A percentile compares a stretch with the other conserved stretches of the same genome.
These are phyloP conservation scores for Nakazawaea wickerhamii DNA, from an alignment of 805 yeast species.

Conservation along the genomic window DNA sequence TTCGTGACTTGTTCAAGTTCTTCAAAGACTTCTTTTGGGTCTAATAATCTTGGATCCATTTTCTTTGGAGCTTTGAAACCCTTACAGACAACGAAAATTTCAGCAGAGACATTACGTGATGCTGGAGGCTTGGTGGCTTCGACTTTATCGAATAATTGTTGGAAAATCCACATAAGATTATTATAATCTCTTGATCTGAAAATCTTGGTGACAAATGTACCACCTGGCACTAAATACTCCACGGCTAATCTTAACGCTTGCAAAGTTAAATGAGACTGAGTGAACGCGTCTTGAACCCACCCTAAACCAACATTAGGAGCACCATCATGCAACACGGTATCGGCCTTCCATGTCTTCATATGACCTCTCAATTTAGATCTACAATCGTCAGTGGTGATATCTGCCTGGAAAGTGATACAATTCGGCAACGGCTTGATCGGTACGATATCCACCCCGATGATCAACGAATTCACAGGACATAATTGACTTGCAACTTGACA, in stretches of 20 bases:
- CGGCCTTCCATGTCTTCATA: slow-evolving; percentile 98
- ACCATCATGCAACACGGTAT: slow-evolving; percentile 97
- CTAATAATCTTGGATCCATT: slow-evolving; percentile 86
- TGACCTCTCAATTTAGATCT: slow-evolving; percentile 90
- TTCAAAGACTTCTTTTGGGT: slow-evolving; percentile 90
- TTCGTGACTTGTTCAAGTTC: slow-evolving; percentile 74
- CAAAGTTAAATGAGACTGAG: slow-evolving; percentile 92
- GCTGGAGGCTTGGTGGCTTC: slow-evolving; percentile 99
- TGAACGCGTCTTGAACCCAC: slow-evolving; percentile 99
- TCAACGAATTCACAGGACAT: slow-evolving; percentile 89
- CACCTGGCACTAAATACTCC: slow-evolving; percentile 86
- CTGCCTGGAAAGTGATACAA: slow-evolving; percentile 90
- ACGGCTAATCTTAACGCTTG: slow-evolving; percentile 93
- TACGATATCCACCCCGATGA: slow-evolving; percentile 98
- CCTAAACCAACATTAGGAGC: slow-evolving; percentile 99
- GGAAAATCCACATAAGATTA: slow-evolving; percentile 95
- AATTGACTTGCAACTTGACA: slow-evolving; percentile 96
- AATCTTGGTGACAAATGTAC: slow-evolving; percentile 93
- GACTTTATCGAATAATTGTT: slow-evolving; percentile 90
- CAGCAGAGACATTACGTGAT: slow-evolving; percentile 98
- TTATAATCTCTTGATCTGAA: slow-evolving; percentile 99
- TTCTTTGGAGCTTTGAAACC: slow-evolving; percentile 96
- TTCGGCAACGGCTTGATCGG: slow-evolving; percentile 97
- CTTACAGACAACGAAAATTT: slow-evolving; percentile 94
- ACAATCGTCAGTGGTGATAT: slow-evolving; percentile 97